Base-by-base conservation (phyloP, 768 basidiomycete species). In the Mycena olivaceomarginata region DNA sequence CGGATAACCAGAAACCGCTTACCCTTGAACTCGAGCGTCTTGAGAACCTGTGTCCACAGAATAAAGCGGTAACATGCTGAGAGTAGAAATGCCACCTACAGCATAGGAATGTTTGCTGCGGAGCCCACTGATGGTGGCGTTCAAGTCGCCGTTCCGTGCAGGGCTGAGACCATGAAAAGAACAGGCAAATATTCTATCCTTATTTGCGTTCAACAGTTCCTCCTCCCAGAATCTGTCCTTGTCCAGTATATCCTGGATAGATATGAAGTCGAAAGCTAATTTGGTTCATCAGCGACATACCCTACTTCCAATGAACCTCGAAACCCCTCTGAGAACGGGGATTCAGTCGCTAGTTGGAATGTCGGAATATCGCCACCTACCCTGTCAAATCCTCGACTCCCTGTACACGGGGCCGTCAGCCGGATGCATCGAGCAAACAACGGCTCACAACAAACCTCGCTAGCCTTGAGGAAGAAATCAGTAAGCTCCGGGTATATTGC, bases 1-100 rank as follows among this genome's bases (percentile, higher is more conserved):
- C 85, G 77, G 0, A 86, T 46, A 9, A 82, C 82, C 25, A 85
- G 57, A 73, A 86, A 85, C 2, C 84, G 80, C 73, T 83, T 83
- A 8, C 83, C 83, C 22, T 65, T 67, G 74, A 80, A 76, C 60
- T 86, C 85, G 31, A 82, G 72, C n/a, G 85, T 82, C 31, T 31
- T 31, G 31, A 31, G 31, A 31, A 31, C 31, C 31, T 31, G 31
- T 31, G 31, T 31, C 31, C 31, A 31, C 2, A 31, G 31, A 31
- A 31, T 31, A 31, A 31, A 31, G 31, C 43, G 43, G 43, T 45
- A 45, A 10, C 11, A 45, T 45, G 43, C 4, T 85, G 85, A 75
- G 85, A 85, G 10, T 84, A 75, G 1, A 86, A 46, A 15, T 82
- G 81, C n/a, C 83, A 79, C 70, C 82, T 83, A 86, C 81, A 20